These are phyloP conservation scores for Populus hybrid DNA, from an alignment of 441 rosid genomes.

Conservation along the genomic window DNA sequence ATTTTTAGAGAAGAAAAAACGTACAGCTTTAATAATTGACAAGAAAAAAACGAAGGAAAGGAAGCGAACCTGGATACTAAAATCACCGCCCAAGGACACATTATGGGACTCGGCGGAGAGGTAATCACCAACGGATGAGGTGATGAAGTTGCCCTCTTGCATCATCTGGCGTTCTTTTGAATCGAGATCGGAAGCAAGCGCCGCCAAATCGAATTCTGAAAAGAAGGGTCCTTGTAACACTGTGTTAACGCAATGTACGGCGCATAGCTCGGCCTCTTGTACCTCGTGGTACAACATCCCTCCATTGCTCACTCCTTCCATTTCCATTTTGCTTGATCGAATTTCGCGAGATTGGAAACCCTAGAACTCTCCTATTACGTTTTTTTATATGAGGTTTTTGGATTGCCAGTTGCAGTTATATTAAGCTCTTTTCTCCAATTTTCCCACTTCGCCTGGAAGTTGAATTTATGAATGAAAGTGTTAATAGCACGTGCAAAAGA, in stretches of 20 bases:
- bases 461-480: too few relatives aligned
- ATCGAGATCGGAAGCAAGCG: slow-evolving; percentile 90
- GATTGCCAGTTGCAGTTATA: not conserved
- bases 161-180: slow-evolving; percentile 78
- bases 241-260: slow-evolving; percentile 98
- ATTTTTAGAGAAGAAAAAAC: not conserved
- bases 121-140: slow-evolving; percentile 52
- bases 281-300: slow-evolving; percentile 98
- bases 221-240: slow-evolving; percentile 94
- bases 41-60: not conserved
- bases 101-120: slow-evolving; percentile 81
- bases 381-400: not conserved
- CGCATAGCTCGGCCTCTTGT: slow-evolving; percentile 93
- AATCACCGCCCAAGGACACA: slow-evolving; percentile 89
- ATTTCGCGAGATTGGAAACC: slow-evolving; percentile 4
- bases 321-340: slow-evolving; percentile 15
- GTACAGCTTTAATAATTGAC: not conserved
- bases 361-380: slow-evolving; percentile 10
- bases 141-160: slow-evolving; percentile 35
- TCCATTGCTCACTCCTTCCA: slow-evolving; percentile 85
- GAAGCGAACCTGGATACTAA: slow-evolving; percentile 71
- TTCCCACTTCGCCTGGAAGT: not conserved
- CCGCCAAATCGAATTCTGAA: slow-evolving; percentile 93
- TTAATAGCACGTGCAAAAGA: too few relatives aligned
- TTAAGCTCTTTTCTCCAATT: not conserved